Evolutionary conservation across 2,329 filamentous ascomycete genomes (phyloP).

Genomic region (Paraphoma chrysanthemicola): DNA sequence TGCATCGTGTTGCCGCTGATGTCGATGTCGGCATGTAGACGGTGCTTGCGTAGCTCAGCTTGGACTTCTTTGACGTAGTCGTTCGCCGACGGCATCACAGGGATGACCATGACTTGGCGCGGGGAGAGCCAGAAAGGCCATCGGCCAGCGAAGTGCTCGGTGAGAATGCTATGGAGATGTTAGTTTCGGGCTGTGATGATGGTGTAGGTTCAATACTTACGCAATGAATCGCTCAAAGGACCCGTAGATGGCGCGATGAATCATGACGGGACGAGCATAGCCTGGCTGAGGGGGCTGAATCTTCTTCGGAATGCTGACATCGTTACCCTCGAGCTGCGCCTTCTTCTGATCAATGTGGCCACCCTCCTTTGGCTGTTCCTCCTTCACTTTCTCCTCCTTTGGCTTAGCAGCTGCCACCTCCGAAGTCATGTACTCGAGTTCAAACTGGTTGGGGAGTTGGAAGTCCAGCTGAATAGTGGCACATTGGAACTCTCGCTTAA

Average conservation of each 20-base stretch:
- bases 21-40: slow-evolving; percentile 75
- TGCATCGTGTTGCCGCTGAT: slow-evolving; percentile 80
- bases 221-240: slow-evolving; percentile 74
- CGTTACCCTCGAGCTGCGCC: slow-evolving; percentile 20
- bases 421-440: slow-evolving; percentile 82
- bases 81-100: slow-evolving; percentile 74
- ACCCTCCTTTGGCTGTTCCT: slow-evolving; percentile 34
- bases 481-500: slow-evolving; percentile 85
- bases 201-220: slow-evolving; percentile 24
- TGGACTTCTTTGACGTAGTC: slow-evolving; percentile 79
- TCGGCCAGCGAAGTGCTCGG: slow-evolving; percentile 84
- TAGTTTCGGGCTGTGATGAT: slow-evolving; percentile 6
- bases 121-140: slow-evolving; percentile 91
- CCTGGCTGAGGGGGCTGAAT: slow-evolving; percentile 49
- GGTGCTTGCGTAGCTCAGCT: slow-evolving; percentile 69
- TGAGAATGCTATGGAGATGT: slow-evolving; percentile 63
- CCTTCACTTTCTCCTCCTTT: slow-evolving; percentile 41
- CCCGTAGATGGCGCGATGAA: slow-evolving; percentile 81
- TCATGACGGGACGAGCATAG: slow-evolving; percentile 83
- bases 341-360: slow-evolving; percentile 28
- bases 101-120: slow-evolving; percentile 80
- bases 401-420: slow-evolving; percentile 59
- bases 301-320: slow-evolving; percentile 30
- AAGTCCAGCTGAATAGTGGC: slow-evolving; percentile 96
- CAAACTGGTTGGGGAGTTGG: slow-evolving; percentile 84